A percentile compares a stretch with the other conserved stretches of the same genome.
Conservation (phyloP, 2,329 filamentous ascomycete species). For the Trichoderma pleuroti region DNA sequence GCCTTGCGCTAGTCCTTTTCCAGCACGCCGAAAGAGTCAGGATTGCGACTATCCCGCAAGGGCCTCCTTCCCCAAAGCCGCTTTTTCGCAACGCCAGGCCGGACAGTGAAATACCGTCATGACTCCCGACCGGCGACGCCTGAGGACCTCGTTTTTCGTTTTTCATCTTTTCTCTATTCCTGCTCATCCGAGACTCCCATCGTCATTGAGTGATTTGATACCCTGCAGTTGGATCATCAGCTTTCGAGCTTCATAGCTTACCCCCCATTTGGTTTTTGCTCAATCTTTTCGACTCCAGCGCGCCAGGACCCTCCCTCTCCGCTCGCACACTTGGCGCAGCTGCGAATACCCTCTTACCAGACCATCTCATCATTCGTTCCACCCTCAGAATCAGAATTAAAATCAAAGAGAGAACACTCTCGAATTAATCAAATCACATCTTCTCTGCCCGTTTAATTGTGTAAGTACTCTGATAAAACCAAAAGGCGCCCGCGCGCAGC, state of each 20-base stretch:
- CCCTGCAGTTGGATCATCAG: background rate
- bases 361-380: background rate
- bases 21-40: constrained; percentile 46
- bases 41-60: constrained; percentile 31
- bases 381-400: background rate
- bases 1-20: constrained; percentile 34
- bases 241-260: background rate
- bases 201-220: background rate
- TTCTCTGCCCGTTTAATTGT: background rate
- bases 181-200: background rate
- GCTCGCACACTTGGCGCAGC: constrained; percentile 18
- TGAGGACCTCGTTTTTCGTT: constrained; percentile 30
- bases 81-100: constrained; percentile 9
- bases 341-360: constrained; percentile 8
- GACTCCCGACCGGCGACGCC: constrained; percentile 33
- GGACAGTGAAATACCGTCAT: constrained; percentile 36
- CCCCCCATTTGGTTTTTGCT: background rate
- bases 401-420: constrained; percentile 1
- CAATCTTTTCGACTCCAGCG: constrained; percentile 11
- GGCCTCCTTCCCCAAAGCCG: constrained; percentile 8
- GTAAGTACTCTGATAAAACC: constrained; percentile 9
- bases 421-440: background rate
- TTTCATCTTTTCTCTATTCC: background rate
- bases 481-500: background rate
- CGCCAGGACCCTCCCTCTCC: constrained; percentile 4